Percentiles rank a stretch among this genome's conserved stretches.
phyloP scores from a whole-genome alignment of 2,329 filamentous ascomycete species.

The Fusarium buharicum region DNA sequence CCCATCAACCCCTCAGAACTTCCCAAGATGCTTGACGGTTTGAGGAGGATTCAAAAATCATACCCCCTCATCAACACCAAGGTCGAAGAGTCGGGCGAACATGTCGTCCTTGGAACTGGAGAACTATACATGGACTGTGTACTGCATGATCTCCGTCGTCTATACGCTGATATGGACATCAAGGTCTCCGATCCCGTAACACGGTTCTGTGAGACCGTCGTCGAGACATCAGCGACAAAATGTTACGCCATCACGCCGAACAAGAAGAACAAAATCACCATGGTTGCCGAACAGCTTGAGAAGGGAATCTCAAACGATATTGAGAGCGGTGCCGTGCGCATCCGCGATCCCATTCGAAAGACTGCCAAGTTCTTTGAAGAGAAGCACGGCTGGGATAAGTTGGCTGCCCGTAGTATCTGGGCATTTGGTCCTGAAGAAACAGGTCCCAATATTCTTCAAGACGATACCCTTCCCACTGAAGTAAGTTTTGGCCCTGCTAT shows the following conservation, averaged over 20 bases:
- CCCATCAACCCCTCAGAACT: slow-evolving; percentile 98
- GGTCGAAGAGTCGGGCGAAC: slow-evolving; percentile 97
- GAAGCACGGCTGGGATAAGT: slow-evolving; percentile 95
- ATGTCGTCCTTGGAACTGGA: slow-evolving; percentile 92
- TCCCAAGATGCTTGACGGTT: slow-evolving; percentile 97
- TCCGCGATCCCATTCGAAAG: slow-evolving; percentile 90
- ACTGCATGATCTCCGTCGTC: slow-evolving; percentile 86
- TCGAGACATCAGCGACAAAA: slow-evolving; percentile 96
- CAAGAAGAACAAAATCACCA: slow-evolving; percentile 99
- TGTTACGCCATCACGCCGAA: slow-evolving; percentile 98
- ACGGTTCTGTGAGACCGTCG: slow-evolving; percentile 96
- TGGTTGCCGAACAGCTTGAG: slow-evolving; percentile 96
- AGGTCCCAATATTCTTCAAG: slow-evolving; percentile 94
- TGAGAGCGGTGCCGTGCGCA: slow-evolving; percentile 87
- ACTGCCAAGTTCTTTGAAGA: slow-evolving; percentile 98
- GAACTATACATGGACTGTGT: slow-evolving; percentile 99
- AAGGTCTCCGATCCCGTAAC: slow-evolving; percentile 98
- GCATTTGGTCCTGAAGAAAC: slow-evolving; percentile 96
- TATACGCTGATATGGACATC: slow-evolving; percentile 99
- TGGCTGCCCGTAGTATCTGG: slow-evolving; percentile 96
- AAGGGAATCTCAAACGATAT: slow-evolving; percentile 96
- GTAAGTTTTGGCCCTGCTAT: slow-evolving; percentile 54
- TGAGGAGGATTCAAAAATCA: slow-evolving; percentile 97
- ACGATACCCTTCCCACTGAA: slow-evolving; percentile 93
- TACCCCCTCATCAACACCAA: slow-evolving; percentile 96